phyloP scores from a whole-genome alignment of 2,329 filamentous ascomycete species.

The Phaeomoniella chlamydospora region DNA sequence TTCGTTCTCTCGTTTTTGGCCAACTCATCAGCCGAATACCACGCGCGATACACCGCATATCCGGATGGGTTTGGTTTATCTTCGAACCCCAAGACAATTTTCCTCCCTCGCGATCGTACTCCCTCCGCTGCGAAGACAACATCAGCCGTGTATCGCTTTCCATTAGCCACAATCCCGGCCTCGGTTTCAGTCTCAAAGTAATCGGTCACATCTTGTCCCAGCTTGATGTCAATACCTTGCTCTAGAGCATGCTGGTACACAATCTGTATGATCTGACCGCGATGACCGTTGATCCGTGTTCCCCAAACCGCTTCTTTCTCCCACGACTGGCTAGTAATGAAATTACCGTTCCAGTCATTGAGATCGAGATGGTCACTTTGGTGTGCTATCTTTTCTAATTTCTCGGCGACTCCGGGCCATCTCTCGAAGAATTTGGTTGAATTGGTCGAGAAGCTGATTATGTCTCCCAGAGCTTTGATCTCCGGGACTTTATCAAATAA shows the following conservation, averaged over 20 bases:
- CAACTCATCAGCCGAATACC: conserved; percentile 27
- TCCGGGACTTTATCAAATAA: conserved; percentile 29
- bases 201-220: conserved; percentile 13
- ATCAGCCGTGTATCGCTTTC: conserved; percentile 27
- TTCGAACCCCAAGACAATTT: conserved; percentile 21
- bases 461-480: conserved; percentile 31
- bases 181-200: conserved; percentile 15
- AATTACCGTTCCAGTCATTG: conserved; percentile 15
- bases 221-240: conserved; percentile 13
- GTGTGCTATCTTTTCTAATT: conserved; percentile 12
- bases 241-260: conserved; percentile 14
- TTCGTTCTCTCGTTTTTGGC: conserved; percentile 35
- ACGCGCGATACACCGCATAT: conserved; percentile 15
- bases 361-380: conserved; percentile 14
- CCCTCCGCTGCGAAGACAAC: conserved; percentile 40
- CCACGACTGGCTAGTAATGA: conserved; percentile 17
- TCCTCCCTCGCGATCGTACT: conserved; percentile 21
- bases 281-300: conserved; percentile 18
- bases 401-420: conserved; percentile 18
- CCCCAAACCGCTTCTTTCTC: too few species aligned
- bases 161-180: conserved; percentile 14
- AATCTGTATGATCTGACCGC: conserved; percentile 19
- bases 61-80: conserved; percentile 19
- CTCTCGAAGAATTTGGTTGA: conserved; percentile 14
- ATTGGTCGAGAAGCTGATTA: conserved; percentile 23